Evolutionary conservation across 140 eudicot genomes (phyloP).

Genomic region (Ambrosia hybrid): DNA sequence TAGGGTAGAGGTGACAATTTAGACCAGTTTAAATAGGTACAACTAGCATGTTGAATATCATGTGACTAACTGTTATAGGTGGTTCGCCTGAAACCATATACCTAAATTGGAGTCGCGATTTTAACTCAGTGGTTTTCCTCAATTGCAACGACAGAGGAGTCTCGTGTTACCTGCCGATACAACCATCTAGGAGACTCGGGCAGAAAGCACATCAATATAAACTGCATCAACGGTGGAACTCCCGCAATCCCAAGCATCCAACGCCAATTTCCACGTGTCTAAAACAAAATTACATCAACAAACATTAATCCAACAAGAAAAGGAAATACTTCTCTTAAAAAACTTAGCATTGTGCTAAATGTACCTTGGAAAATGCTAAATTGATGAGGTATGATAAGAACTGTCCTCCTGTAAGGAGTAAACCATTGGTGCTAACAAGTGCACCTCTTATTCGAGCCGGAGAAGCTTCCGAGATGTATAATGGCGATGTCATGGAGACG

Average conservation of each 20-base stretch:
- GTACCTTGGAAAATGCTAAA: constrained; percentile 69
- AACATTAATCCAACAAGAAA: neutral
- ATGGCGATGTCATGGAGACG: constrained; percentile 87
- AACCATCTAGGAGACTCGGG: constrained; percentile 90
- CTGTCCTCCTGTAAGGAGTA: constrained; percentile 78
- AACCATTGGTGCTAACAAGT: constrained; percentile 77
- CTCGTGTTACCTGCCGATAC: constrained; percentile 31
- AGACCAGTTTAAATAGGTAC: neutral
- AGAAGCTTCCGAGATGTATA: constrained; percentile 83
- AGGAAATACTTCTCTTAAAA: neutral
- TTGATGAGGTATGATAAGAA: constrained; percentile 70
- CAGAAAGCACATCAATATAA: constrained; percentile 63
- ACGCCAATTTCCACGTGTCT: constrained; percentile 76
- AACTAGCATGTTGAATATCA: neutral
- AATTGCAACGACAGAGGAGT: no score
- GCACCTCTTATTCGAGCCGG: constrained; percentile 83
- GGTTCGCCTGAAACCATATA: neutral
- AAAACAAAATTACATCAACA: neutral
- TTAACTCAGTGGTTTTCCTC: no score
- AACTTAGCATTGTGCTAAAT: neutral
- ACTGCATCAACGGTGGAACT: constrained; percentile 68
- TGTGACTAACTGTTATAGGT: no score
- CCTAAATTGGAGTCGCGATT: no score
- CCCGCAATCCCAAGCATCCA: constrained; percentile 96
- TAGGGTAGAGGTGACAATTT: neutral